Base-by-base conservation (phyloP, 75 land plant genomes). In the Pinus taeda region DNA sequence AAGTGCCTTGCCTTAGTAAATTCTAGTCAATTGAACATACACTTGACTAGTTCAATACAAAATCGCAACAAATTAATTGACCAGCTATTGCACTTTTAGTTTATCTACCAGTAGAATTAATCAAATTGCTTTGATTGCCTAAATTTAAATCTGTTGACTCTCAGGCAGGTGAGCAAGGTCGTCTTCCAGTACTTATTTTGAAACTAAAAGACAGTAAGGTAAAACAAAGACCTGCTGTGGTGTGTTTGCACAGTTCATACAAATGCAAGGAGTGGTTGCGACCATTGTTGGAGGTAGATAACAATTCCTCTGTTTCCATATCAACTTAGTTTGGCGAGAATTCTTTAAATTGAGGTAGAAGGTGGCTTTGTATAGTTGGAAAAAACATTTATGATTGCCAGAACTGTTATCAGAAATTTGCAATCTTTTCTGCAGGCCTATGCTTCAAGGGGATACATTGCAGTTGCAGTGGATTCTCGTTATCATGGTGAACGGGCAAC, bases 401-500 rank as follows among this genome's bases (percentile, higher is more conserved):
- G n/a, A 37, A 22, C 15, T 77, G 7, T 61, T 33, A 45, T 18
- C 26, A 78, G 24, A n/a, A 20, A 55, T 55, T 49, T 55, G 56
- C 20, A 69, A 33, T 57, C 12, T 79, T 36, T 74, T 81, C 21
- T 76, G 71, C 83, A 95, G 98, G 93, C 91, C 56, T 95, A 93
- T 87, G 98, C 98, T 79, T 90, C 97, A 75, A 77, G 89, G 63
- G 97, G 92, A 55, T 96, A 92, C 73, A 62, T 93, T 14, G 81
- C 95, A 37, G 79, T 94, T 57, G 90, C 87, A 37, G 85, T 96
- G 61, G 98, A 96, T 86, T 87, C 93, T 57, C 94, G 98, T 21
- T 85, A 96, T 71, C 98, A 96, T 83, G 98, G 98, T 59, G 98
- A 93, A 76, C 78, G 98, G 29, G 98, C 95, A 20, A 78, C 21